Evolutionary conservation across 805 yeast species (phyloP), one percentile per base, ranked within the genome.

Genomic region (Metschnikowia similis): DNA sequence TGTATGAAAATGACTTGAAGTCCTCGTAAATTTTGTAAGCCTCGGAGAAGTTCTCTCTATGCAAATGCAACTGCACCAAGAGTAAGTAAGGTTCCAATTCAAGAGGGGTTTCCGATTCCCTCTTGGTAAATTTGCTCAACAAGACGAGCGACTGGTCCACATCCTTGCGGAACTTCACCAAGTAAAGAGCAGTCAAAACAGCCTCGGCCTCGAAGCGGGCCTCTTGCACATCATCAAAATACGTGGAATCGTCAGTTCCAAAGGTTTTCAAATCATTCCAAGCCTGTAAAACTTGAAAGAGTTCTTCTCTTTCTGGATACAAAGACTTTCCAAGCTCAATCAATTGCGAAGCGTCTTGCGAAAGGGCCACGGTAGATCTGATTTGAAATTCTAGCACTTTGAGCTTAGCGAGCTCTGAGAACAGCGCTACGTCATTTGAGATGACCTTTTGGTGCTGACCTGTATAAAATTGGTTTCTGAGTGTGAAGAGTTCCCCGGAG

Each of bases 381-480:
- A 71, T 63, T 58, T 72, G 74, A 54, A 52, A 71, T 47, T 69
- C 74, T 52, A 71, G 57, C n/a, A 67, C 76, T 50, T 71, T 70
- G 41, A 70, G 53, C 53, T 67, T 75, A 45, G 61, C 64, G 54
- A 59, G 75, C 5, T 50, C 63, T 17, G 74, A 64, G 54, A 72
- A 75, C 45, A 69, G 77, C 6, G 67, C 72, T 32, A 71, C 49
- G 35, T 63, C 40, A 47, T 75, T 71, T 6, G 69, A 61, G 41
- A 69, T 57, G 2, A 79, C 80, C 56, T 75, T 71, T 10, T 67
- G 60, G 61, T 74, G 80, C 58, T 81, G 83, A 45, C 83, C 82
- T 10, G 85, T 79, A 64, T 77, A 83, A 67, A 81, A 84, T 51
- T 79, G 80, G 59, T 81, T 84, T 56, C 81, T 76, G 27, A 83